phyloP scores from a whole-genome alignment of 768 basidiomycete species.

The Sporobolomyces pararoseus region DNA sequence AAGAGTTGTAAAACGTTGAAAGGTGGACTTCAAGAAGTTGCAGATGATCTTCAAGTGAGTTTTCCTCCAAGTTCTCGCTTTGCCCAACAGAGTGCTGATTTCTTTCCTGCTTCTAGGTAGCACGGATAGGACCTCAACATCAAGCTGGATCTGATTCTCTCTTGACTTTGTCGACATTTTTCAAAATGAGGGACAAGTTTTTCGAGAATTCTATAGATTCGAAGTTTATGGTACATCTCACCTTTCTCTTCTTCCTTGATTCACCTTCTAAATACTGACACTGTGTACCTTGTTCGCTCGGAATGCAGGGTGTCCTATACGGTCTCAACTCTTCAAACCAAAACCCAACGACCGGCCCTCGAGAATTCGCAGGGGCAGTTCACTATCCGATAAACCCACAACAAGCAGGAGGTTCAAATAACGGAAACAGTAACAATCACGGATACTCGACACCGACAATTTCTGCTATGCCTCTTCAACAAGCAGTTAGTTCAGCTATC shows the following conservation, averaged over 20 bases:
- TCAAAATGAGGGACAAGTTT: constrained; percentile 89
- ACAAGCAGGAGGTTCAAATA: constrained; percentile 5
- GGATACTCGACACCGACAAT: constrained; percentile 14
- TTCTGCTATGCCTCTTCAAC: constrained; percentile 21
- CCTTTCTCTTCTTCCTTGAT: background rate
- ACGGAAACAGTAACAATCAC: background rate
- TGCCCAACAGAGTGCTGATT: background rate
- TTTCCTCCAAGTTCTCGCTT: background rate
- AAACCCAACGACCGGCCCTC: constrained; percentile 22
- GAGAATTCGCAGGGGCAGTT: constrained; percentile 36
- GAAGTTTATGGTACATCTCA: constrained; percentile 37
- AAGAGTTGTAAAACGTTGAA: constrained; percentile 75
- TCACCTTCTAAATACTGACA: background rate
- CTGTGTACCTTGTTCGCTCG: background rate
- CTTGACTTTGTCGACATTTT: constrained; percentile 87
- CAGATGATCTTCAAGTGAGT: constrained; percentile 87
- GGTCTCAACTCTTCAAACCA: constrained; percentile 36
- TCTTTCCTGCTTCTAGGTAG: constrained; percentile 57
- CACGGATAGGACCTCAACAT: constrained; percentile 83
- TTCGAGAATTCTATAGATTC: constrained; percentile 88
- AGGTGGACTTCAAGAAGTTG: constrained; percentile 88
- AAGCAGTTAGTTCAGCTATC: constrained; percentile 30
- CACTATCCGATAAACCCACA: constrained; percentile 38
- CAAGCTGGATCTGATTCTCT: constrained; percentile 98
- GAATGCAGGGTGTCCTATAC: constrained; percentile 38